Evolutionary conservation across 805 yeast species (phyloP), one percentile per base, ranked within the genome.

Genomic region (Starmerella powellii): DNA sequence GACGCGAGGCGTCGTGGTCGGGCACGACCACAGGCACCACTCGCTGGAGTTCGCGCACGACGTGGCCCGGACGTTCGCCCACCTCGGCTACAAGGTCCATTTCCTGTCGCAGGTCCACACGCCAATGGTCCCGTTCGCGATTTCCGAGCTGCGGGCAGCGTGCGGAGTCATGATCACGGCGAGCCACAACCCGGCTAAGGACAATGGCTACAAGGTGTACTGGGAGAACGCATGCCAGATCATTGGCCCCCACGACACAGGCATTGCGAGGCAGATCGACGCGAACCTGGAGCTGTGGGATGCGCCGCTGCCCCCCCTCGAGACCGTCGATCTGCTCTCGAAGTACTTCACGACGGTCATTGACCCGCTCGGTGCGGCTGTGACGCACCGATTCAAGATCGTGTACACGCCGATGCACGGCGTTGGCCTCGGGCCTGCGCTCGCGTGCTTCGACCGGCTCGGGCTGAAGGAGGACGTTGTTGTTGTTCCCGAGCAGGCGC

Each of bases 321-420:
- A 27, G 6, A 10, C 31, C 12, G 18, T 41, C 17, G 42, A 43
- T 21, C 27, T 48, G 12, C 19, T 29, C 16, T 10, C 4, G 21
- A 41, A 24, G 17, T 46, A 46, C 40, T 8, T 32, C 16, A 16
- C 32, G 11, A 35, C n/a, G 15, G 51, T 36, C 11, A 16, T 46
- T 19, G 31, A 23, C 11, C 49, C 48, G 12, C 38, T 42, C 21
- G 19, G 19, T 20, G 23, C 15, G 13, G 15, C 16, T 6, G n/a
- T 15, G 27, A 31, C 10, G n/a, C 13, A 24, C 15, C 1, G 6
- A 20, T 27, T 54, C 39, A 46, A 40, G 20, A 76, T 80, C 44
- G 82, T 86, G 1, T 88, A 88, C 56, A 88, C 97, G 0, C 94
- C 97, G 18, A 77, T 88, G 79, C 97, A 88, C 59, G 98, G 98